These are phyloP conservation scores for Leccinum solheimii DNA, from an alignment of 1,284 basidiomycete genomes.

Conservation along the genomic window DNA sequence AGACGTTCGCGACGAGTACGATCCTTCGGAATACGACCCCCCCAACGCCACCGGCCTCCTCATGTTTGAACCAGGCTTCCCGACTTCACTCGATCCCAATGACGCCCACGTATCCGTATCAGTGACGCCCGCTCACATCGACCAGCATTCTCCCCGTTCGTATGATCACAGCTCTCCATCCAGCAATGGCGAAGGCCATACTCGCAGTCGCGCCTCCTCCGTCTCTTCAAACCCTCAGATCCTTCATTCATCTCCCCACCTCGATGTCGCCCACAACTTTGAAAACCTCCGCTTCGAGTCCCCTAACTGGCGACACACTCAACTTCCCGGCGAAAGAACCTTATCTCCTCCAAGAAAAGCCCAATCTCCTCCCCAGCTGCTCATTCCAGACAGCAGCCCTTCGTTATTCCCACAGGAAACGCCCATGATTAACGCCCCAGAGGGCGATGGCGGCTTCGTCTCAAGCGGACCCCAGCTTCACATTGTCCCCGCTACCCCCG, in stretches of 20 bases:
- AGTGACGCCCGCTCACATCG: slow-evolving; percentile 39
- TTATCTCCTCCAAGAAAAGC: slow-evolving; percentile 51
- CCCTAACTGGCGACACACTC: slow-evolving; percentile 53
- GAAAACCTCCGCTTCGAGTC: slow-evolving; percentile 63
- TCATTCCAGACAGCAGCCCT: slow-evolving; percentile 56
- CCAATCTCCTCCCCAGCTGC: slow-evolving; percentile 66
- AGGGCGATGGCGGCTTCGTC: slow-evolving; percentile 53
- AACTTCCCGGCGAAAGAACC: slow-evolving; percentile 48
- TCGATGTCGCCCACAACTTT: slow-evolving; percentile 58
- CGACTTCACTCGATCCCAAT: slow-evolving; percentile 39
- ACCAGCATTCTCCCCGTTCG: slow-evolving; percentile 41
- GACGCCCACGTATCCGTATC: slow-evolving; percentile 42
- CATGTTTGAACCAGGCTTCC: slow-evolving; percentile 58
- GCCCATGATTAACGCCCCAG: slow-evolving; percentile 68
- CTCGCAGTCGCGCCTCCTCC: slow-evolving; percentile 61
- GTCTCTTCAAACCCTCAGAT: slow-evolving; percentile 53
- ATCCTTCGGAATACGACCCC: slow-evolving; percentile 66
- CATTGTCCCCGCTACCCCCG: slow-evolving; percentile 79
- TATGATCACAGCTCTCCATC: slow-evolving; percentile 68
- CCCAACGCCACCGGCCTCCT: slow-evolving; percentile 52
- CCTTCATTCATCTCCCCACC: slow-evolving; percentile 48
- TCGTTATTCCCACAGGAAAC: slow-evolving; percentile 34
- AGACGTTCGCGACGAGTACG: slow-evolving; percentile 52
- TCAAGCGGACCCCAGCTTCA: slow-evolving; percentile 61
- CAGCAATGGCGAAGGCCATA: slow-evolving; percentile 47